phyloP scores from a whole-genome alignment of 495 filamentous ascomycete species.

The Penicillium cosmopolitanum region DNA sequence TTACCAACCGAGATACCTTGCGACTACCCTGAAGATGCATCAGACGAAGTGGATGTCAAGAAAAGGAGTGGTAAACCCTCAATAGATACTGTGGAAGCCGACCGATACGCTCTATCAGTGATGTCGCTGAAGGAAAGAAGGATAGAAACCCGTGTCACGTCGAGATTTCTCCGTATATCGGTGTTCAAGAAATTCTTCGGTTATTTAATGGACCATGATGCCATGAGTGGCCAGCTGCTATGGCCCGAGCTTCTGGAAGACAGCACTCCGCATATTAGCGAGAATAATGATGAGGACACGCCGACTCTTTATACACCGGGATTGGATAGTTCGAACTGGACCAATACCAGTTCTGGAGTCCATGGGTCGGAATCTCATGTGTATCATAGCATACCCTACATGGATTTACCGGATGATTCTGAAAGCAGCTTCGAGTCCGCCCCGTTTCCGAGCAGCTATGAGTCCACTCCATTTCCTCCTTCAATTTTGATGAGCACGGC shows the following conservation, averaged over 20 bases:
- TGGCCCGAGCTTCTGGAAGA: neutral
- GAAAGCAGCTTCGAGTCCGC: neutral
- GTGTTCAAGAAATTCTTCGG: neutral
- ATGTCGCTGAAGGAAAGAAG: neutral
- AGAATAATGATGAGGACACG: neutral
- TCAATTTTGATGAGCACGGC: neutral
- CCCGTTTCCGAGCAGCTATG: neutral
- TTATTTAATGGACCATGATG: neutral
- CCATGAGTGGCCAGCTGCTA: neutral
- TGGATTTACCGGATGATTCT: neutral
- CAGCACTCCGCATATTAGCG: neutral
- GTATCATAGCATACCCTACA: neutral
- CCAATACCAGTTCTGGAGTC: neutral
- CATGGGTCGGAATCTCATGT: too few species aligned
- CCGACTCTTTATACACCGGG: neutral
- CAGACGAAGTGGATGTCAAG: neutral
- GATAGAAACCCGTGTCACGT: neutral
- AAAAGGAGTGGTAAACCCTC: neutral
- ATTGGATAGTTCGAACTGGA: neutral
- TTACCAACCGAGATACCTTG: neutral
- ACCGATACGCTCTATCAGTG: neutral
- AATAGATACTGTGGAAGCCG: neutral
- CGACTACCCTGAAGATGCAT: neutral
- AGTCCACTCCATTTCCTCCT: neutral
- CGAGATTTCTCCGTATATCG: neutral